phyloP scores from a whole-genome alignment of 2,329 filamentous ascomycete species.

The Colletotrichum sp. region DNA sequence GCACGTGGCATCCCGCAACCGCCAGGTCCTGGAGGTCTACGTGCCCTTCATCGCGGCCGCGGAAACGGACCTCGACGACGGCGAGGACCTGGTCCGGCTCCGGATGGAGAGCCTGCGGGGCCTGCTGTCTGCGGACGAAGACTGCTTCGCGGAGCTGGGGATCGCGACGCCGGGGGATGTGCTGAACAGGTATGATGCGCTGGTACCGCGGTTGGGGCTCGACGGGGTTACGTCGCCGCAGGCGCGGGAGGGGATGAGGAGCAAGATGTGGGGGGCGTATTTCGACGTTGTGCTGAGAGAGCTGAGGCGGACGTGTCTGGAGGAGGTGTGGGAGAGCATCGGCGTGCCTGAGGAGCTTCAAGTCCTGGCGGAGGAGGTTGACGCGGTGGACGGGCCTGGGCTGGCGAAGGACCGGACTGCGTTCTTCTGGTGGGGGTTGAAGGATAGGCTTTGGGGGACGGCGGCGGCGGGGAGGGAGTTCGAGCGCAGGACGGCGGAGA shows the following conservation, averaged over 20 bases:
- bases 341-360: background rate
- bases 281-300: background rate
- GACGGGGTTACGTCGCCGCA: background rate
- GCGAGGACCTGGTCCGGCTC: background rate
- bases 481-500: background rate
- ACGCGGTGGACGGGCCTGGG: background rate
- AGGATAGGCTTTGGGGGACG: background rate
- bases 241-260: background rate
- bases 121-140: background rate
- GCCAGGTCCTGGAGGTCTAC: background rate
- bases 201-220: background rate
- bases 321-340: background rate
- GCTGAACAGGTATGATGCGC: background rate
- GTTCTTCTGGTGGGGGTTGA: background rate
- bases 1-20: background rate
- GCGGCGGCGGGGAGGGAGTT: background rate
- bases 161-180: background rate
- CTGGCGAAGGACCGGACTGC: background rate
- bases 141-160: background rate
- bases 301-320: background rate
- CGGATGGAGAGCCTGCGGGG: background rate
- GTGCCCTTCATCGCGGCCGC: background rate
- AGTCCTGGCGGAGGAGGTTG: background rate
- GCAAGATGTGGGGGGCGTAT: background rate
- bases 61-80: background rate